Conservation (phyloP, 2,329 filamentous ascomycete species). For the Aspergillus quadrilineatus region DNA sequence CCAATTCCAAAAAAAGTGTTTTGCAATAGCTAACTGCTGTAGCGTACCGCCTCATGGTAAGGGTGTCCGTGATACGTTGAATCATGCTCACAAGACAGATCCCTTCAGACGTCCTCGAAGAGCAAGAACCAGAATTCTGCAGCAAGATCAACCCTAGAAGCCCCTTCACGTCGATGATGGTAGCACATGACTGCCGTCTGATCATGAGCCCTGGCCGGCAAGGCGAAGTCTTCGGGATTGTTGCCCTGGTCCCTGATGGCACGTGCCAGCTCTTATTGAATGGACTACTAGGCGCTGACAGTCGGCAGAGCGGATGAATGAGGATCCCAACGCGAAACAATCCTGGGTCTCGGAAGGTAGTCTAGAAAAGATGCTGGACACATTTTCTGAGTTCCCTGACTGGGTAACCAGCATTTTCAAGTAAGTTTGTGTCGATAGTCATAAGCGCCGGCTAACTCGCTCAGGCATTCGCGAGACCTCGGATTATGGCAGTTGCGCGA, state of each 20-base stretch:
- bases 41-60: constrained; percentile 11
- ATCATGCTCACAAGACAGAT: constrained; percentile 1
- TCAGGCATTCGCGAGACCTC: constrained; percentile 19
- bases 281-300: neutral
- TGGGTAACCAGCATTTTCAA: constrained; percentile 12
- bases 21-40: neutral
- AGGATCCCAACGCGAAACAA: neutral
- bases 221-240: constrained; percentile 45
- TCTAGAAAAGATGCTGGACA: constrained; percentile 11
- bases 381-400: constrained; percentile 11
- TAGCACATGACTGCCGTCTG: constrained; percentile 44
- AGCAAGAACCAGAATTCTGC: constrained; percentile 22
- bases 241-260: constrained; percentile 46
- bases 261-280: neutral
- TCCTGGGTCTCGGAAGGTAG: constrained; percentile 11
- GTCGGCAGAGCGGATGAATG: constrained; percentile 1
- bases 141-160: constrained; percentile 38
- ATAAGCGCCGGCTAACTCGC: neutral
- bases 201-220: constrained; percentile 49
- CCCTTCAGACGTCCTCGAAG: neutral
- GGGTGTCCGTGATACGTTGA: neutral
- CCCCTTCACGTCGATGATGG: constrained; percentile 48
- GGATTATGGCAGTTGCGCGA: constrained; percentile 15
- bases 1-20: neutral
- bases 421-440: neutral